Evolutionary conservation across 1,284 basidiomycete genomes (phyloP).

Genomic region (Pterulicium gracile): DNA sequence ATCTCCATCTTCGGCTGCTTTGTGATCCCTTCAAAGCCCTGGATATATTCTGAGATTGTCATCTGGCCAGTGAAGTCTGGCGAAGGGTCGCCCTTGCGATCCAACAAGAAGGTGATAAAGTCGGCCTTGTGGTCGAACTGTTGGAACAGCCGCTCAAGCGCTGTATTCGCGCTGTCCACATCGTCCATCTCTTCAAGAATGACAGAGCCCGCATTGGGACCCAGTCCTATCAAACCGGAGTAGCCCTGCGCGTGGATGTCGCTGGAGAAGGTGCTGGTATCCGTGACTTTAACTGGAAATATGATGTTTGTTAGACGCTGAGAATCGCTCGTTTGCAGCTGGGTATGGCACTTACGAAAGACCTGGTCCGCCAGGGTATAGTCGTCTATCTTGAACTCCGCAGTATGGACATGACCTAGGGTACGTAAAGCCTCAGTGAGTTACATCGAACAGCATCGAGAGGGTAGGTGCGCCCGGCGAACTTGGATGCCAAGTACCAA

Average conservation of each 20-base stretch:
- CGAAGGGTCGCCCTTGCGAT: slow-evolving; percentile 42
- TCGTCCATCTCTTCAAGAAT: slow-evolving; percentile 46
- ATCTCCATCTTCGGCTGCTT: slow-evolving; percentile 54
- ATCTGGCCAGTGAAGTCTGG: slow-evolving; percentile 37
- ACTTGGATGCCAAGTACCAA: too few relatives aligned
- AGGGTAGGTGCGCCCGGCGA: too few relatives aligned
- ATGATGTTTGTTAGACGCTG: too few relatives aligned
- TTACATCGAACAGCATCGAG: too few relatives aligned
- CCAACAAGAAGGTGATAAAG: slow-evolving; percentile 61
- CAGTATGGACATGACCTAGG: slow-evolving; percentile 50
- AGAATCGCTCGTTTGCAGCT: too few relatives aligned
- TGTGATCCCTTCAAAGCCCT: slow-evolving; percentile 50
- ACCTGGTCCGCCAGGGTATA: slow-evolving; percentile 55
- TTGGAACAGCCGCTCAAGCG: slow-evolving; percentile 51
- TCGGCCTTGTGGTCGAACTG: slow-evolving; percentile 41
- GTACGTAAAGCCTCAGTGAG: slow-evolving; percentile 4
- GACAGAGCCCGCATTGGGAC: slow-evolving; percentile 59
- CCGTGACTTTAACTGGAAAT: slow-evolving; percentile 25
- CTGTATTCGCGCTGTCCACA: slow-evolving; percentile 37
- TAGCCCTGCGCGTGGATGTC: slow-evolving; percentile 52
- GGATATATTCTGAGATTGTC: slow-evolving; percentile 43
- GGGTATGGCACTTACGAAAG: slow-evolving; percentile 51
- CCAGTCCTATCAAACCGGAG: slow-evolving; percentile 62
- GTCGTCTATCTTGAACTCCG: slow-evolving; percentile 42
- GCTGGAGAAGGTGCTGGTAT: slow-evolving; percentile 56